A percentile compares a stretch with the other conserved stretches of the same genome.
These are phyloP conservation scores for Jaminaea rosea DNA, from an alignment of 1,284 basidiomycete genomes.

Conservation along the genomic window DNA sequence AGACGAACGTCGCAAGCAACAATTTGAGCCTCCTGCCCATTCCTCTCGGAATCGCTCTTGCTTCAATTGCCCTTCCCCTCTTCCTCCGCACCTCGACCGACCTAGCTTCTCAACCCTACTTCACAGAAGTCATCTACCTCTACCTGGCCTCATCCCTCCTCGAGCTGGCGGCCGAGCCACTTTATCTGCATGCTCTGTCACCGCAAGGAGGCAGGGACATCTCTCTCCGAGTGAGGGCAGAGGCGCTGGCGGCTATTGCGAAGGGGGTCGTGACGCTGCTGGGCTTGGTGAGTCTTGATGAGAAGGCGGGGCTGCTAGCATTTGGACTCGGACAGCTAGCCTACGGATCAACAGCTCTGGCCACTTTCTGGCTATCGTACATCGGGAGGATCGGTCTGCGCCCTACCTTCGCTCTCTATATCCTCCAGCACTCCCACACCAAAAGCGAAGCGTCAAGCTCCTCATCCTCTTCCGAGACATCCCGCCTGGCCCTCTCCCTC, in stretches of 20 bases:
- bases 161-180: constrained; percentile 37
- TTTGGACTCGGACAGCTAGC: constrained; percentile 33
- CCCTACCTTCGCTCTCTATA: constrained; percentile 62
- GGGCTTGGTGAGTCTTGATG: constrained; percentile 1
- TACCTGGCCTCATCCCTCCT: constrained; percentile 33
- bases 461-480: background rate
- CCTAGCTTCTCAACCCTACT: constrained; percentile 18
- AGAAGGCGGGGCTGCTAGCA: constrained; percentile 20
- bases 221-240: constrained; percentile 29
- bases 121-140: constrained; percentile 19
- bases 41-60: constrained; percentile 20
- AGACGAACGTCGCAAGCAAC: background rate
- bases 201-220: constrained; percentile 13
- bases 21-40: constrained; percentile 37
- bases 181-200: constrained; percentile 29
- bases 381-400: constrained; percentile 61
- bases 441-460: constrained; percentile 34
- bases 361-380: constrained; percentile 9
- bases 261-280: constrained; percentile 19
- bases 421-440: too few relatives aligned
- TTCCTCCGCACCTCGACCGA: constrained; percentile 25
- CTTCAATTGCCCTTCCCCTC: constrained; percentile 8
- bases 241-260: constrained; percentile 26
- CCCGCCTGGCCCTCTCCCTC: background rate
- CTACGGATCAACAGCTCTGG: constrained; percentile 24